Evolutionary conservation across 2,329 filamentous ascomycete species (phyloP).

Genomic region (Neofusicoccum ribis): DNA sequence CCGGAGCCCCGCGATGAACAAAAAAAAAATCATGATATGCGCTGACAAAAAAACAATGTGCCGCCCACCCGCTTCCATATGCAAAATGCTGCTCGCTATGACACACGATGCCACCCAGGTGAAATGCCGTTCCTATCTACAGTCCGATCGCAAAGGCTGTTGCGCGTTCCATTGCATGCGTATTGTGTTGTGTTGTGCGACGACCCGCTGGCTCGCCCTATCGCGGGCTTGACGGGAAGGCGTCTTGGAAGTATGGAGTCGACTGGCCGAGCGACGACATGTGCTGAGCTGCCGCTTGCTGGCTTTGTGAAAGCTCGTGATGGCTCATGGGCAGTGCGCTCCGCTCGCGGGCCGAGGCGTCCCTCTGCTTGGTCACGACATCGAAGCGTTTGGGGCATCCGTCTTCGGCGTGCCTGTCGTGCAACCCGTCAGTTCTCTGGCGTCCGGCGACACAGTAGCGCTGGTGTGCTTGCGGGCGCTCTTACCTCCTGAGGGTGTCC

Average conservation of each 20-base stretch:
- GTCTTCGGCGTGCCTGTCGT: conserved; percentile 69
- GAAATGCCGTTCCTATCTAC: conserved; percentile 1
- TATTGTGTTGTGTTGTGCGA: conserved; percentile 2
- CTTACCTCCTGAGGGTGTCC: conserved; percentile 78
- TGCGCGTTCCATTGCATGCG: not conserved
- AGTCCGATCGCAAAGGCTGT: not conserved
- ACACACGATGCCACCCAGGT: conserved; percentile 4
- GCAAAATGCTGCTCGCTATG: conserved; percentile 18
- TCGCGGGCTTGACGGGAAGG: not conserved
- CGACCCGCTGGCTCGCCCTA: not conserved
- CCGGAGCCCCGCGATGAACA: not conserved
- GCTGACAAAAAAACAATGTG: conserved; percentile 4
- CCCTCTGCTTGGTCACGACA: conserved; percentile 5
- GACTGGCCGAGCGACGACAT: not conserved
- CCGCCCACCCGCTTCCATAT: conserved; percentile 15
- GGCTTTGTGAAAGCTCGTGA: not conserved
- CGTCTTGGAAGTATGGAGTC: not conserved
- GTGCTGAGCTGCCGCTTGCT: not conserved
- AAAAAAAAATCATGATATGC: conserved; percentile 6
- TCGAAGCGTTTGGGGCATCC: conserved; percentile 64
- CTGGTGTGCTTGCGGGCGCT: conserved; percentile 2
- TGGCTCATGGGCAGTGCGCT: not conserved
- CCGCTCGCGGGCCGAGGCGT: not conserved
- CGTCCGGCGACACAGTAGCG: not conserved
- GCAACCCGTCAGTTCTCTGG: not conserved